These are phyloP conservation scores for Hyphopichia pseudoburtonii DNA, from an alignment of 1,139 yeast genomes.

Conservation along the genomic window DNA sequence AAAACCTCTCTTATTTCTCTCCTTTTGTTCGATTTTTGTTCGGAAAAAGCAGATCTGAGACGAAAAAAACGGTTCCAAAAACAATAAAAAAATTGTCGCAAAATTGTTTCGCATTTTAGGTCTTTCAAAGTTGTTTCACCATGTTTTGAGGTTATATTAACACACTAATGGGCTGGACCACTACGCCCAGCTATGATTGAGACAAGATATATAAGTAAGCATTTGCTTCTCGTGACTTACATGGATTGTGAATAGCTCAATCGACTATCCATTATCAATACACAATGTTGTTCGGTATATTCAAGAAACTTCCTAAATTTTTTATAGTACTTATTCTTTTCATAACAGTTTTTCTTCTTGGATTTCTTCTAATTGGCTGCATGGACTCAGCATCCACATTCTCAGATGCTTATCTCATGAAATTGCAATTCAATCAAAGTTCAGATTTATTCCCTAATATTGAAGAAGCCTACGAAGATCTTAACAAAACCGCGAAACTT, in stretches of 20 bases:
- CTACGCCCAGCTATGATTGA: too few species aligned
- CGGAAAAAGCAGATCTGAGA: too few species aligned
- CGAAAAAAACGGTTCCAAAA: too few species aligned
- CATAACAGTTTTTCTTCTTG: conserved; percentile 41
- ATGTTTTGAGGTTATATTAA: background rate
- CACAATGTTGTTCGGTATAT: background rate
- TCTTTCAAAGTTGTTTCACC: background rate
- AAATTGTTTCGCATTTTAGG: conserved; percentile 3
- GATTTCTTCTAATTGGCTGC: conserved; percentile 56
- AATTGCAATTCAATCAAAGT: conserved; percentile 44
- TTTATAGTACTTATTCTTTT: conserved; percentile 26
- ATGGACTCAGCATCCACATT: conserved; percentile 38
- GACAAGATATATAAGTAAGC: too few species aligned
- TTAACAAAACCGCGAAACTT: conserved; percentile 16
- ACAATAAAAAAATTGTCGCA: conserved; percentile 3
- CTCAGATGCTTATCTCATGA: conserved; percentile 46
- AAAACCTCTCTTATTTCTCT: too few species aligned
- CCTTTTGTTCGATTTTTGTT: background rate
- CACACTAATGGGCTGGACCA: too few species aligned
- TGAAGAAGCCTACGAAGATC: conserved; percentile 28
- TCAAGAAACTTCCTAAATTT: conserved; percentile 5
- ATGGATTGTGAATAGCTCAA: background rate
- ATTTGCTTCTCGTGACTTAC: too few species aligned
- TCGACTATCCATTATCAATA: background rate
- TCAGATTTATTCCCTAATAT: conserved; percentile 38